Evolutionary conservation across 257 asterid species (phyloP).

Genomic region (Leptodermis oblonga): DNA sequence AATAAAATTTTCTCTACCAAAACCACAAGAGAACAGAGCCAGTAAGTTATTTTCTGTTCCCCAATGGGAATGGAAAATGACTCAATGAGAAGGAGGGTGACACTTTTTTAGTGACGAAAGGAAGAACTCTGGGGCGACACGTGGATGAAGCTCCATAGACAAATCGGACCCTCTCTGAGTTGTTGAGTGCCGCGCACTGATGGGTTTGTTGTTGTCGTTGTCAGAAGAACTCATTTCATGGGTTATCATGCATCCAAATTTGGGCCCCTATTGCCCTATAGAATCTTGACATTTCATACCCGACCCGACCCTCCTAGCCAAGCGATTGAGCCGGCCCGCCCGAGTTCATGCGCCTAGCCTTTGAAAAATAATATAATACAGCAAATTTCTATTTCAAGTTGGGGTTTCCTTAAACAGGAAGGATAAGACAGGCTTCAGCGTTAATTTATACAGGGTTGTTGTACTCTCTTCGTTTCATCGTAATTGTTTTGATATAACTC

Average conservation of each 20-base stretch:
- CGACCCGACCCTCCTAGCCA: too few species aligned
- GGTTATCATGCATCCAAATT: neutral
- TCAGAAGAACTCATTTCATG: neutral
- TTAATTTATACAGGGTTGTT: too few species aligned
- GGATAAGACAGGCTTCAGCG: constrained; percentile 28
- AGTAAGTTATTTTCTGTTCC: too few species aligned
- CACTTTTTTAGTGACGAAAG: neutral
- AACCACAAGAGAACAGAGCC: too few species aligned
- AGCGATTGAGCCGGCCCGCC: too few species aligned
- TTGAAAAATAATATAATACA: too few species aligned
- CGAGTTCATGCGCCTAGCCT: too few species aligned
- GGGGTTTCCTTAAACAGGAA: constrained; percentile 25
- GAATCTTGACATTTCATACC: constrained; percentile 18
- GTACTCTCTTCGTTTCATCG: too few species aligned
- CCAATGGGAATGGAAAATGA: too few species aligned
- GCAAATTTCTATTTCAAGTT: constrained; percentile 34
- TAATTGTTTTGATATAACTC: too few species aligned
- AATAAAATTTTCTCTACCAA: too few species aligned
- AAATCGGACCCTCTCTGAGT: constrained; percentile 22
- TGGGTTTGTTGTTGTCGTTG: neutral
- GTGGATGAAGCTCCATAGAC: constrained; percentile 20
- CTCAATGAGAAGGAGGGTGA: constrained; percentile 8
- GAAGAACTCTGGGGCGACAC: constrained; percentile 24
- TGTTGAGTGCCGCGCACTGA: constrained; percentile 18
- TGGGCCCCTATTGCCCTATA: neutral